Evolutionary conservation across 225 moss, liverwort and hornwort genomes (phyloP).

Genomic region (Takakia lepidozioides): DNA sequence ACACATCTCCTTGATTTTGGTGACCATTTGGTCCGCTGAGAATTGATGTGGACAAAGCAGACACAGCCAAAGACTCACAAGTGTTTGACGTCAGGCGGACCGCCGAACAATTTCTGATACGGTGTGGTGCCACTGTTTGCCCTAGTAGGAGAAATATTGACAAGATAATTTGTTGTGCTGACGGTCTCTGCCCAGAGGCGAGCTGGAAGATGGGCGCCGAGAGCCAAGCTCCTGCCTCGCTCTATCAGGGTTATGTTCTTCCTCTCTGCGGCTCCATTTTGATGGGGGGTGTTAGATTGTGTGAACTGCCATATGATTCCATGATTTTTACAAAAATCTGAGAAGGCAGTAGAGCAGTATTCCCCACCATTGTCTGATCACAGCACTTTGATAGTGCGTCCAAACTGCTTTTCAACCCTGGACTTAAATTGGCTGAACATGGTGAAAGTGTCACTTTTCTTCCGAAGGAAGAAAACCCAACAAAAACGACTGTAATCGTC

Average conservation of each 20-base stretch:
- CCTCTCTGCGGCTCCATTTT: neutral
- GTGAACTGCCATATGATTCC: slow-evolving; percentile 3
- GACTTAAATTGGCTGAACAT: neutral
- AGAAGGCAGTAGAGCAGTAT: neutral
- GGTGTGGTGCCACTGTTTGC: neutral
- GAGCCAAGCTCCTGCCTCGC: neutral
- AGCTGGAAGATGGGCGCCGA: neutral
- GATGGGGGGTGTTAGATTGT: slow-evolving; percentile 3
- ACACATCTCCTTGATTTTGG: neutral
- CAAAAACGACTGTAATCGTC: neutral
- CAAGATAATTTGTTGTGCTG: neutral
- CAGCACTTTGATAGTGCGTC: neutral
- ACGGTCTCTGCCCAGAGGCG: neutral
- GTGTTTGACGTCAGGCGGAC: neutral
- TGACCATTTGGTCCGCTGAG: neutral
- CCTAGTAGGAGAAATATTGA: neutral
- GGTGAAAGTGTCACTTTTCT: neutral
- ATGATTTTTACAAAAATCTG: slow-evolving; percentile 1
- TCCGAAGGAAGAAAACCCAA: slow-evolving; percentile 3
- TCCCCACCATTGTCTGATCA: slow-evolving; percentile 3
- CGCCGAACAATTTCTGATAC: neutral
- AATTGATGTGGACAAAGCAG: neutral
- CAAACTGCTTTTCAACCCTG: slow-evolving; percentile 1
- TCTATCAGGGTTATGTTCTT: neutral
- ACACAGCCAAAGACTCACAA: neutral